A percentile compares a stretch with the other conserved stretches of the same genome.
phyloP scores from a whole-genome alignment of 2,329 filamentous ascomycete species.

The Exophiala alcalophila region DNA sequence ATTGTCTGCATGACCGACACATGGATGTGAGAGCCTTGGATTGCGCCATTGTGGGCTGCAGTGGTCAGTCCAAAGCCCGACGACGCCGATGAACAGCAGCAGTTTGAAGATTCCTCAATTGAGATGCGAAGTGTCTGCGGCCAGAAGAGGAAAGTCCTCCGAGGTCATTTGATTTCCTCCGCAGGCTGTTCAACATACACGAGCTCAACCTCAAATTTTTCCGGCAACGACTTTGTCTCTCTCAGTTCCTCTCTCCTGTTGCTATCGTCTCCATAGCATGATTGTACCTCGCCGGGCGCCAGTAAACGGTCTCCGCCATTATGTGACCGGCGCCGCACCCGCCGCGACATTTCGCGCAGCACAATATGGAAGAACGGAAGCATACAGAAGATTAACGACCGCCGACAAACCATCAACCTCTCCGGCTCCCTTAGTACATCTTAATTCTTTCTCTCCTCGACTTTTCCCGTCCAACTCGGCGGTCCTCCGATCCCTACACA shows the following conservation, averaged over 20 bases:
- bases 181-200: slow-evolving; percentile 3
- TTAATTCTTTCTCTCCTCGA: slow-evolving; percentile 16
- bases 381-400: slow-evolving; percentile 20
- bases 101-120: background rate
- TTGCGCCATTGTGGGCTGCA: slow-evolving; percentile 19
- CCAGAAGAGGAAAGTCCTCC: too few species aligned
- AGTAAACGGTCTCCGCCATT: slow-evolving; percentile 25
- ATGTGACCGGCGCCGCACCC: slow-evolving; percentile 27
- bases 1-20: slow-evolving; percentile 24
- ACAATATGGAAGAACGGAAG: slow-evolving; percentile 26
- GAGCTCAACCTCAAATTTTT: slow-evolving; percentile 11
- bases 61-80: too few species aligned
- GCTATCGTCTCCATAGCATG: slow-evolving; percentile 24
- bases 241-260: background rate
- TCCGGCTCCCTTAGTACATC: slow-evolving; percentile 8
- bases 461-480: slow-evolving; percentile 13
- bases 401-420: slow-evolving; percentile 3
- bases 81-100: too few species aligned
- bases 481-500: slow-evolving; percentile 26
- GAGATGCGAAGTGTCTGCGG: too few species aligned
- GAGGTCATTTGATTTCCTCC: slow-evolving; percentile 16
- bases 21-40: slow-evolving; percentile 19
- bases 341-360: slow-evolving; percentile 23
- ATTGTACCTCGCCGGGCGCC: slow-evolving; percentile 26
- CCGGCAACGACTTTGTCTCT: background rate